Percentiles rank a stretch among this genome's conserved stretches.
phyloP scores from a whole-genome alignment of 2,329 filamentous ascomycete genomes.

The Aspergillus tamarii region DNA sequence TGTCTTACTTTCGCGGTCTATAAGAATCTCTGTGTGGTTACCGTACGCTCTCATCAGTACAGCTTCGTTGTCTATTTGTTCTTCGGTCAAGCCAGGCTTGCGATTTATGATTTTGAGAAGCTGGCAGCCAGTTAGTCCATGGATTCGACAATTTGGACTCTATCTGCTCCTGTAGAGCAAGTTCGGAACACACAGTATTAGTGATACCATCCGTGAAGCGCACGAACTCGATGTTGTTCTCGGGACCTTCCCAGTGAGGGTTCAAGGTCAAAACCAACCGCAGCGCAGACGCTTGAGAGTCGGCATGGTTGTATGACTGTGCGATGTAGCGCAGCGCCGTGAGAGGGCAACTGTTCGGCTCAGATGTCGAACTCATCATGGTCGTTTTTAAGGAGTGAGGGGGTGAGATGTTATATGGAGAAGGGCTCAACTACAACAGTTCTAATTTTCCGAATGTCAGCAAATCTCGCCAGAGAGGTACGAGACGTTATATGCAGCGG shows the following conservation, averaged over 20 bases:
- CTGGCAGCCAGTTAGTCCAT: constrained; percentile 37
- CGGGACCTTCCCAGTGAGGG: constrained; percentile 77
- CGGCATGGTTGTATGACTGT: constrained; percentile 74
- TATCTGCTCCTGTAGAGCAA: background rate
- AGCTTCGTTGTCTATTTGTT: constrained; percentile 80
- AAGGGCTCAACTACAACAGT: constrained; percentile 1
- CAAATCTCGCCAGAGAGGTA: background rate
- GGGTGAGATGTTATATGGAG: background rate
- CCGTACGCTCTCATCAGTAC: constrained; percentile 92
- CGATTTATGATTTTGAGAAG: constrained; percentile 55
- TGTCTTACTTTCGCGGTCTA: constrained; percentile 85
- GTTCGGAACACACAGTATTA: constrained; percentile 70
- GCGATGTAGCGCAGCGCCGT: constrained; percentile 61
- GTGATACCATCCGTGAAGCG: constrained; percentile 98
- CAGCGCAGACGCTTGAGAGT: constrained; percentile 78
- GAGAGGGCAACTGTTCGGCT: constrained; percentile 6
- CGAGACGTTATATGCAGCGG: background rate
- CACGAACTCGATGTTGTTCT: constrained; percentile 78
- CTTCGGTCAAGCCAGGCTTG: constrained; percentile 68
- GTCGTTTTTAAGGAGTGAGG: background rate
- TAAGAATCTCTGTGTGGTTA: constrained; percentile 89
- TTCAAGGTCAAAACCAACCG: constrained; percentile 77
- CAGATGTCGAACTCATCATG: constrained; percentile 32
- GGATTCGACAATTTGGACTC: background rate
- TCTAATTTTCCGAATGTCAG: background rate